These are phyloP conservation scores for Cavenderia fasciculata DNA, from an alignment of 78 protist species.

Conservation along the genomic window DNA sequence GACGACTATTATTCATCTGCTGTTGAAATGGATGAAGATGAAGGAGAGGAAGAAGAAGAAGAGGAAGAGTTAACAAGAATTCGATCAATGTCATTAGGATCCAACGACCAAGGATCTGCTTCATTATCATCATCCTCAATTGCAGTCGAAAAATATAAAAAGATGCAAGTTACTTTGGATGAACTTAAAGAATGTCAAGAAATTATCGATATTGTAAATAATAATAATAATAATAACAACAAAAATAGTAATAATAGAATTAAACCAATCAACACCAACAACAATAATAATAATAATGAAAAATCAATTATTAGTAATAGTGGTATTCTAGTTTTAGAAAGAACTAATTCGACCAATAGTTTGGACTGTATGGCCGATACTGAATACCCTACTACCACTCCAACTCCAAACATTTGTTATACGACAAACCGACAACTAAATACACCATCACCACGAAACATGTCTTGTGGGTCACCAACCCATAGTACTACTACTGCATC, in stretches of 20 bases:
- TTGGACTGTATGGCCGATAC: too few relatives aligned
- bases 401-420: not conserved
- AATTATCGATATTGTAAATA: slow-evolving; percentile 18
- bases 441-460: not conserved
- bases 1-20: not conserved
- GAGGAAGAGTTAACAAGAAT: slow-evolving; percentile 6
- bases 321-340: too few relatives aligned
- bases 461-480: not conserved
- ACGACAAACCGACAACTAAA: not conserved
- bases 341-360: too few relatives aligned
- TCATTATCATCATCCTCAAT: not conserved
- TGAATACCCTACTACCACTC: too few relatives aligned
- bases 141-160: not conserved
- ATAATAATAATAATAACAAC: slow-evolving; percentile 1
- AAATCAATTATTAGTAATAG: too few relatives aligned
- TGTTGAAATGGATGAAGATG: not conserved
- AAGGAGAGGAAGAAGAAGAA: not conserved
- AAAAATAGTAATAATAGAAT: too few relatives aligned
- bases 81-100: slow-evolving; percentile 6
- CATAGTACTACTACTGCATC: not conserved
- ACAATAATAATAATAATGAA: too few relatives aligned
- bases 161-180: not conserved
- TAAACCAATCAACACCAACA: too few relatives aligned
- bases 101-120: not conserved
- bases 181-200: slow-evolving; percentile 39